These are phyloP conservation scores for Colletotrichum gigasporum DNA, from an alignment of 2,329 filamentous ascomycete species.

Conservation along the genomic window DNA sequence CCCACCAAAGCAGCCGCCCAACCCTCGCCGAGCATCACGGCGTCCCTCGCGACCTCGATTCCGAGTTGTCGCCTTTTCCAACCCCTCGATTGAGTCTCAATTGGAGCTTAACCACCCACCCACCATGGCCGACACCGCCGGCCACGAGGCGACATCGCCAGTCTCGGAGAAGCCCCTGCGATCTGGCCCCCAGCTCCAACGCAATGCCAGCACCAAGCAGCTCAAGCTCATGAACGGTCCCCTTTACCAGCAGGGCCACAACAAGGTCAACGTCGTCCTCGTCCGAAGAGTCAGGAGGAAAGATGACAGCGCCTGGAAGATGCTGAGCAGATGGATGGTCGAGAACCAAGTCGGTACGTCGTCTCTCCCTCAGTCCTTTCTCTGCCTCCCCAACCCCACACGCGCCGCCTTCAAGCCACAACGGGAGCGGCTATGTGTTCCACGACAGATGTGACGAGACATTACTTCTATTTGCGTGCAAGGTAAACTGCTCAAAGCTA, in stretches of 20 bases:
- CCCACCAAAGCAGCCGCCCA: neutral
- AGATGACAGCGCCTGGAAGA: conserved; percentile 68
- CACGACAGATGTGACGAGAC: conserved; percentile 2
- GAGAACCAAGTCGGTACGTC: conserved; percentile 81
- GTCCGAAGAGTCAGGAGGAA: conserved; percentile 68
- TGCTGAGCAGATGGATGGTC: conserved; percentile 75
- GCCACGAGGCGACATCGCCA: conserved; percentile 19
- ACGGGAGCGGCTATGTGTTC: conserved; percentile 1
- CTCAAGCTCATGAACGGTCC: conserved; percentile 60
- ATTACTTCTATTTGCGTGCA: neutral
- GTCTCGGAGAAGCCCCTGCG: conserved; percentile 11
- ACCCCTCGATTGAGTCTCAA: conserved; percentile 20
- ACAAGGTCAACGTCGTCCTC: conserved; percentile 59
- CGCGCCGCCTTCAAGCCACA: conserved; percentile 1
- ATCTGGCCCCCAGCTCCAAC: conserved; percentile 13
- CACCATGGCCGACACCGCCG: conserved; percentile 28
- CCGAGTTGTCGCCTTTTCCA: conserved; percentile 1
- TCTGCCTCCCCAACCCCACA: conserved; percentile 6
- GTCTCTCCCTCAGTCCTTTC: conserved; percentile 30
- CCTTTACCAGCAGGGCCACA: conserved; percentile 65
- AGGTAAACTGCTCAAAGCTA: conserved; percentile 30
- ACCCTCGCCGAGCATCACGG: conserved; percentile 6
- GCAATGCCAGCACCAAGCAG: conserved; percentile 31
- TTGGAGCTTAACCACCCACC: conserved; percentile 16
- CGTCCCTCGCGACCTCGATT: conserved; percentile 4